A percentile compares a stretch with the other conserved stretches of the same genome.
Evolutionary conservation across 2,329 filamentous ascomycete species (phyloP).

Genomic region (Scedosporium apiospermum): DNA sequence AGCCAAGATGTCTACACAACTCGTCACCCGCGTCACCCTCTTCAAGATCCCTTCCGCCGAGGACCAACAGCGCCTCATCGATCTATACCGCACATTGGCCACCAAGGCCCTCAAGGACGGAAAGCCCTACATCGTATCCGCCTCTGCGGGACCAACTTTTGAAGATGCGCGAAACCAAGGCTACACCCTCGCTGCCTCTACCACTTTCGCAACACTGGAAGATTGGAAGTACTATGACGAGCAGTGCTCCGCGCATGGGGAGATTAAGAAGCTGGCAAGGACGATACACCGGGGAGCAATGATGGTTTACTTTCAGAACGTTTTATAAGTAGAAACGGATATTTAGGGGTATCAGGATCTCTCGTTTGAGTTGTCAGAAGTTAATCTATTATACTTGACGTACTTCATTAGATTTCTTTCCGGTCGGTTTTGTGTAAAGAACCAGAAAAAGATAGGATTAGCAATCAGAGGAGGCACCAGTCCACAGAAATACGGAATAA

Average conservation of each 20-base stretch:
- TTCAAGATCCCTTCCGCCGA: conserved; percentile 26
- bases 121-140: conserved; percentile 48
- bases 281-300: conserved; percentile 27
- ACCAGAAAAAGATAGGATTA: no score
- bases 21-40: conserved; percentile 20
- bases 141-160: conserved; percentile 36
- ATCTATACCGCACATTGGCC: conserved; percentile 22
- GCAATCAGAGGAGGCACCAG: no score
- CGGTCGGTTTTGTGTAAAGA: no score
- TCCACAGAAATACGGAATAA: no score
- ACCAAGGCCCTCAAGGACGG: conserved; percentile 36
- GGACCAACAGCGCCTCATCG: conserved; percentile 19
- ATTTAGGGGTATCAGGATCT: no score
- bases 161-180: conserved; percentile 47
- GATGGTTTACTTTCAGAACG: conserved; percentile 40
- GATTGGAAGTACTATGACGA: conserved; percentile 56
- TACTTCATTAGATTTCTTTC: no score
- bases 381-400: no score
- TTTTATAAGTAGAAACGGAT: neutral
- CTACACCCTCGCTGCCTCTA: conserved; percentile 46
- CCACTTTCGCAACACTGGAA: conserved; percentile 44
- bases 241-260: conserved; percentile 22
- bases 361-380: no score
- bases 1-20: neutral
- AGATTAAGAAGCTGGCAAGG: conserved; percentile 22